phyloP scores from a whole-genome alignment of 345 rosid species.

The Noccaea bulbosa region DNA sequence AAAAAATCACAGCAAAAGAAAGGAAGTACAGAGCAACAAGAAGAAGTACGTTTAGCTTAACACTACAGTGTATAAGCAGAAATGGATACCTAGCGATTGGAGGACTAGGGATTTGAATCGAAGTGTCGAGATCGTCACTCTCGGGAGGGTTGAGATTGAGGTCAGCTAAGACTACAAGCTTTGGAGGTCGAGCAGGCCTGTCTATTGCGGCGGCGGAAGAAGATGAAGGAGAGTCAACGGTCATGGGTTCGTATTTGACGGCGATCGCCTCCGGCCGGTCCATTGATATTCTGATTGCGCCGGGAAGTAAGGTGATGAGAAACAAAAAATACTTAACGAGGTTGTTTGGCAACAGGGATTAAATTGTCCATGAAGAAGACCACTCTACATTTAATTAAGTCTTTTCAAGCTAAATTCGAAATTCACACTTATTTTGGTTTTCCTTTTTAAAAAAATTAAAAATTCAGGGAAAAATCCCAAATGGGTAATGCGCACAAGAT shows the following conservation, averaged over 20 bases:
- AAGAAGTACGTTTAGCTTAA: not conserved
- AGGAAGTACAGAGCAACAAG: not conserved
- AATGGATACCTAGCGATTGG: conserved; percentile 51
- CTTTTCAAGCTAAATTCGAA: not conserved
- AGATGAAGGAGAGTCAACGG: conserved; percentile 39
- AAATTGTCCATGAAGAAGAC: not conserved
- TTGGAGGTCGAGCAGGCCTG: conserved; percentile 49
- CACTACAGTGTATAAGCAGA: not conserved
- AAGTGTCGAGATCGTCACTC: conserved; percentile 55
- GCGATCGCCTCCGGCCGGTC: conserved; percentile 40
- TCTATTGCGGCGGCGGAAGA: conserved; percentile 41
- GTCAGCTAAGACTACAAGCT: conserved; percentile 80
- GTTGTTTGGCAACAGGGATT: conserved; percentile 31
- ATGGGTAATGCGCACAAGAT: not conserved
- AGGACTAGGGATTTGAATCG: conserved; percentile 46
- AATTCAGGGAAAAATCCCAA: not conserved
- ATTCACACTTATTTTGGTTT: not conserved
- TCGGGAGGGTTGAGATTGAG: conserved; percentile 90
- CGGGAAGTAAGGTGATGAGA: conserved; percentile 14
- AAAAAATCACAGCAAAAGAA: not conserved
- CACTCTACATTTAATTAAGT: conserved; percentile 4
- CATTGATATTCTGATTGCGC: conserved; percentile 31
- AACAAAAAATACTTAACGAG: not conserved
- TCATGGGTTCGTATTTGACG: conserved; percentile 58
- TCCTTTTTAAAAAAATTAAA: too few relatives aligned